Conservation (phyloP, 768 basidiomycete genomes). For the Xerocomellus intermedius region DNA sequence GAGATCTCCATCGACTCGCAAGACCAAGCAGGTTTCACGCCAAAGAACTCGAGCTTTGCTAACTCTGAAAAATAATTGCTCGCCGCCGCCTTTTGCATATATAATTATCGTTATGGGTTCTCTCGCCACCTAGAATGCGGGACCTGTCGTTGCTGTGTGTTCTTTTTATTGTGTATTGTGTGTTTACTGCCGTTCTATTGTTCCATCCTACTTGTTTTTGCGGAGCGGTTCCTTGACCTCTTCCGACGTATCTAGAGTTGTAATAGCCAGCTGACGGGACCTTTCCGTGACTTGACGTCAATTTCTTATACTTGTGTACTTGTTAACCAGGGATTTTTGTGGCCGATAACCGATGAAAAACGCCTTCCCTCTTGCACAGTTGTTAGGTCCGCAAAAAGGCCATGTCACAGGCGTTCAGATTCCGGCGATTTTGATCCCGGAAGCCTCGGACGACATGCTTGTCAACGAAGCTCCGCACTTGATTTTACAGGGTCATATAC, state of each 20-base stretch:
- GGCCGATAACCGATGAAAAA: neutral
- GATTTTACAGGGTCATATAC: neutral
- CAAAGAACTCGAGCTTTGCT: constrained; percentile 25
- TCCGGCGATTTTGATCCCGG: neutral
- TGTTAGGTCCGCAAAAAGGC: neutral
- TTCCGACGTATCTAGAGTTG: constrained; percentile 8
- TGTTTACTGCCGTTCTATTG: neutral
- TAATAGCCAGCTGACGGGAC: neutral
- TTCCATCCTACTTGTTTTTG: neutral
- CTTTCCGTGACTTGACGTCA: neutral
- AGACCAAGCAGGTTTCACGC: constrained; percentile 25
- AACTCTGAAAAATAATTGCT: constrained; percentile 28
- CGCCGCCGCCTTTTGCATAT: neutral
- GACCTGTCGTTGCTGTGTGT: constrained; percentile 13
- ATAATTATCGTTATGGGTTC: constrained; percentile 5
- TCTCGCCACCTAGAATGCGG: constrained; percentile 16
- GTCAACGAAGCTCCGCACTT: neutral
- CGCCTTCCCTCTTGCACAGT: neutral
- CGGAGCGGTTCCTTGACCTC: neutral
- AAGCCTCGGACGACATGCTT: neutral
- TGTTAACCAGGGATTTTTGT: neutral
- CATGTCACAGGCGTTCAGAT: neutral
- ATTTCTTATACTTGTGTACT: neutral
- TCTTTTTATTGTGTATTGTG: constrained; percentile 31
- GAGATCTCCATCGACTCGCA: constrained; percentile 34